phyloP scores from a whole-genome alignment of 1,284 basidiomycete species.

The Peniophora sp. region DNA sequence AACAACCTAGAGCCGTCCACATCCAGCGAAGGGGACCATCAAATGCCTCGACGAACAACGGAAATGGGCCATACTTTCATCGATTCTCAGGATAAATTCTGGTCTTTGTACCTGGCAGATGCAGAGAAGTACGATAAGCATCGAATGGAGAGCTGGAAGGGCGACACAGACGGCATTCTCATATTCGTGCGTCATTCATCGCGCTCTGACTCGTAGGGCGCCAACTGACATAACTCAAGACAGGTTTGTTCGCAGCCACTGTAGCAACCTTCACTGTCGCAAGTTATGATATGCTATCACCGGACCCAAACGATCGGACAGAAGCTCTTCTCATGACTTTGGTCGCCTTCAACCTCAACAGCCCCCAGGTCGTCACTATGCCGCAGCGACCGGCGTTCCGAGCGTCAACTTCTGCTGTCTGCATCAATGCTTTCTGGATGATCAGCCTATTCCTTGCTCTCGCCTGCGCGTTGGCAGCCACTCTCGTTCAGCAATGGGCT shows the following conservation, averaged over 20 bases:
- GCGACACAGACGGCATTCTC: slow-evolving; percentile 34
- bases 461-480: slow-evolving; percentile 14
- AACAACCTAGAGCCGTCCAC: too few relatives aligned
- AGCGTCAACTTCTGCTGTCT: slow-evolving; percentile 15
- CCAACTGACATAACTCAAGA: slow-evolving; percentile 3
- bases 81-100: background rate
- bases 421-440: slow-evolving; percentile 29
- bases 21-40: too few relatives aligned
- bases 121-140: slow-evolving; percentile 6
- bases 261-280: slow-evolving; percentile 37
- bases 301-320: slow-evolving; percentile 23
- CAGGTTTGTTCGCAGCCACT: slow-evolving; percentile 39
- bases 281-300: slow-evolving; percentile 28
- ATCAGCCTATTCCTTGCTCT: slow-evolving; percentile 15
- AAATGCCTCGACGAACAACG: too few relatives aligned
- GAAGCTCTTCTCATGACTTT: slow-evolving; percentile 25
- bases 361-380: background rate
- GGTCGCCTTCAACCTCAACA: background rate
- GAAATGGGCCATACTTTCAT: background rate
- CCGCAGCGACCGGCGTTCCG: slow-evolving; percentile 2
- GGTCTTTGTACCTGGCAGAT: slow-evolving; percentile 11
- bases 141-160: slow-evolving; percentile 27
- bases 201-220: background rate
- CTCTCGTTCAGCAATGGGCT: slow-evolving; percentile 18
- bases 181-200: slow-evolving; percentile 23